Conservation (phyloP, 768 basidiomycete genomes). For the Boletus coccyginus region DNA sequence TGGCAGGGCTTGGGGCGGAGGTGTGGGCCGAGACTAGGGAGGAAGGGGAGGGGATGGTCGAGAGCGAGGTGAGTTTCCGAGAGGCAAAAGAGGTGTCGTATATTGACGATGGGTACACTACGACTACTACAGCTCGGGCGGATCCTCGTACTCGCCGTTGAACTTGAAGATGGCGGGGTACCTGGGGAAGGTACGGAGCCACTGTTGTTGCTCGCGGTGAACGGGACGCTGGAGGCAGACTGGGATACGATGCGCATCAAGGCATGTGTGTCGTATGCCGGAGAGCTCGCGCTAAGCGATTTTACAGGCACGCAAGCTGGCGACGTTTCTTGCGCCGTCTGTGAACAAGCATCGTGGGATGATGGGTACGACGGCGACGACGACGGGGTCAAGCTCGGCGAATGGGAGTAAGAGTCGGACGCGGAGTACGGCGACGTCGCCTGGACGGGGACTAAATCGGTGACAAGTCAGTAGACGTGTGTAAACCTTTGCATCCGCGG, state of each 20-base stretch:
- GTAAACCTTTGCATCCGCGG: slow-evolving; percentile 17
- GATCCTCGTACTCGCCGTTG: slow-evolving; percentile 64
- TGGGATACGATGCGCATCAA: slow-evolving; percentile 66
- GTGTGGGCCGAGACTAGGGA: slow-evolving; percentile 75
- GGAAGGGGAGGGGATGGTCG: slow-evolving; percentile 57
- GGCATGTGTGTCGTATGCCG: slow-evolving; percentile 37
- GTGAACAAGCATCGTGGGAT: slow-evolving; percentile 36
- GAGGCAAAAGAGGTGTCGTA: background rate
- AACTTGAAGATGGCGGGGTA: slow-evolving; percentile 44
- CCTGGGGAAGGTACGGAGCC: slow-evolving; percentile 41
- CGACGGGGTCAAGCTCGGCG: background rate
- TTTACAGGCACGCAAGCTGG: slow-evolving; percentile 32
- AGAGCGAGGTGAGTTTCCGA: slow-evolving; percentile 60
- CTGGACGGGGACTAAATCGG: slow-evolving; percentile 20
- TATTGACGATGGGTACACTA: background rate
- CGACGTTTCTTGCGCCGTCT: slow-evolving; percentile 32
- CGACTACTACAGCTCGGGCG: slow-evolving; percentile 54
- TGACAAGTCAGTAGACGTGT: background rate
- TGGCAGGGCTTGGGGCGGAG: slow-evolving; percentile 70
- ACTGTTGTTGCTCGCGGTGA: slow-evolving; percentile 68
- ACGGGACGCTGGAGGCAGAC: slow-evolving; percentile 55
- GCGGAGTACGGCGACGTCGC: slow-evolving; percentile 28
- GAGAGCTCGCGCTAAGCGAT: background rate
- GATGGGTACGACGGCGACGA: slow-evolving; percentile 15
- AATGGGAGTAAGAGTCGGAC: slow-evolving; percentile 26